These are phyloP conservation scores for Saraca asoca DNA, from an alignment of 331 rosid genomes.

Conservation along the genomic window DNA sequence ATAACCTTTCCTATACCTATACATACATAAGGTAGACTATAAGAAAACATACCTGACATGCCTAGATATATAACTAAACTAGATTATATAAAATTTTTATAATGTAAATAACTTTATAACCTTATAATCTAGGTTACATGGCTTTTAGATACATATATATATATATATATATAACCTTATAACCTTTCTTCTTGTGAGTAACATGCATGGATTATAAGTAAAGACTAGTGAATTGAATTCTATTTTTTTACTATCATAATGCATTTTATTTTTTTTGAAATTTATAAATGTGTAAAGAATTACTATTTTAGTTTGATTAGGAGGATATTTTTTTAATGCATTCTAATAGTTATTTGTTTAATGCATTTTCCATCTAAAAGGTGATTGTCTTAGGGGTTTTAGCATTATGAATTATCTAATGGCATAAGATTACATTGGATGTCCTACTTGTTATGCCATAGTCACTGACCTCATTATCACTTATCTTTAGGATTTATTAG, in stretches of 20 bases:
- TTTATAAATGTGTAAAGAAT: constrained; percentile 15
- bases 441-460: constrained; percentile 17
- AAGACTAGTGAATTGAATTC: constrained; percentile 12
- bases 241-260: background rate
- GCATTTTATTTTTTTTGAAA: background rate
- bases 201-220: background rate
- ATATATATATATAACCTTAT: no score
- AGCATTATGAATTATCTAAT: constrained; percentile 17
- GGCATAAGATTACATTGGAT: constrained; percentile 9
- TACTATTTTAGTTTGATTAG: constrained; percentile 9
- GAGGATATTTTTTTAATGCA: constrained; percentile 1
- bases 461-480: constrained; percentile 1
- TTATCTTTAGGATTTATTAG: background rate
- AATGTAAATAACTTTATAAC: no score
- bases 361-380: background rate
- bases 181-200: background rate
- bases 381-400: constrained; percentile 20
- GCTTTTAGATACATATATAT: no score
- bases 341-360: no score
- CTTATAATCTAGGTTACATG: no score
- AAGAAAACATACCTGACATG: no score
- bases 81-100: no score
- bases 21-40: no score
- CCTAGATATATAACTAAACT: no score
- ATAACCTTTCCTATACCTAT: no score